These are phyloP conservation scores for Moelleriella libera DNA, from an alignment of 2,329 filamentous ascomycete species.

Conservation along the genomic window DNA sequence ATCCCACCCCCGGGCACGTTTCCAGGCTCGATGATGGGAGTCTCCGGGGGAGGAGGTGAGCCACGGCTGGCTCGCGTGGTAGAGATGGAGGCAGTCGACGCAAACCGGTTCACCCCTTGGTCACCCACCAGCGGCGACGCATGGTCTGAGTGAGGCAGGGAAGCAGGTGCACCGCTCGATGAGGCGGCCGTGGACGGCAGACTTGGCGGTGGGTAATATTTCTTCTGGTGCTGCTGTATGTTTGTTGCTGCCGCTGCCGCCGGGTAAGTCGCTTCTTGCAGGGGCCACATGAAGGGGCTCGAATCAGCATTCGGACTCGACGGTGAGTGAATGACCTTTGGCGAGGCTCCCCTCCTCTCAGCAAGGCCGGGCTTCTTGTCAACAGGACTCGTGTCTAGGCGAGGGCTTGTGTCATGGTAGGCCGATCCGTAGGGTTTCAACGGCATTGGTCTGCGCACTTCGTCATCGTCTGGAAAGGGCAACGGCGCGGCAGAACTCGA, in stretches of 20 bases:
- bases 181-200: slow-evolving; percentile 15
- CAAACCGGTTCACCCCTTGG: slow-evolving; percentile 44
- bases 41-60: slow-evolving; percentile 89
- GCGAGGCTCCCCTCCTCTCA: slow-evolving; percentile 68
- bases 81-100: slow-evolving; percentile 81
- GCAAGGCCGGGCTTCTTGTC: slow-evolving; percentile 22
- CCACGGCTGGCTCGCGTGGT: slow-evolving; percentile 86
- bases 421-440: slow-evolving; percentile 30
- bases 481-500: slow-evolving; percentile 54
- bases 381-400: slow-evolving; percentile 37
- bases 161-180: slow-evolving; percentile 15
- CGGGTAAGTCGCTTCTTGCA: slow-evolving; percentile 25
- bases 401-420: slow-evolving; percentile 36
- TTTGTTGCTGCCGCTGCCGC: slow-evolving; percentile 6
- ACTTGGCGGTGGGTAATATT: slow-evolving; percentile 46
- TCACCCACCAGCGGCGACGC: slow-evolving; percentile 21
- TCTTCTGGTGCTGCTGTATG: slow-evolving; percentile 30
- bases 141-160: not conserved
- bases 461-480: slow-evolving; percentile 61
- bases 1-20: slow-evolving; percentile 65
- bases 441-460: slow-evolving; percentile 29
- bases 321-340: slow-evolving; percentile 72
- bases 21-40: slow-evolving; percentile 63
- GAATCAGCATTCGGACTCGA: slow-evolving; percentile 64
- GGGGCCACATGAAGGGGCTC: slow-evolving; percentile 61